Base-by-base conservation (phyloP, 106 monocot species). In the Allium sativum region DNA sequence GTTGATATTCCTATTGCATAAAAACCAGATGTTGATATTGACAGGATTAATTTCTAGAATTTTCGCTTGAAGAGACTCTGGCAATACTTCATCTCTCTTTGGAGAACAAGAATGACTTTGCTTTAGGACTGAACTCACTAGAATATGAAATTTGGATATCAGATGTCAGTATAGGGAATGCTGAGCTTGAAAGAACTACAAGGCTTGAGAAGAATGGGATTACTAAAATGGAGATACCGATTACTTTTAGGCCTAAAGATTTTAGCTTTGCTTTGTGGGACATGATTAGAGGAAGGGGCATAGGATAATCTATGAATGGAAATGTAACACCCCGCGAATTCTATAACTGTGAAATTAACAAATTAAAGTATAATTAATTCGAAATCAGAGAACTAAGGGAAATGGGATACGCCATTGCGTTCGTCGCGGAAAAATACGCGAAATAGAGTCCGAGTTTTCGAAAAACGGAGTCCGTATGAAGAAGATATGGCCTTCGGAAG, bases 81-180 rank as follows among this genome's bases (percentile, higher is more conserved):
- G 88, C 88, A 31, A 73, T 57, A 7, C 72, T 88, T 21, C 80
- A 83, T 18, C 54, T 88, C 58, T 77, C 77, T 55, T 20, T 88
- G 21, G 88, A 84, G 59, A 88, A 88, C 45, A 83, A 88, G 68
- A 88, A 88, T 70, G 88, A 83, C 58, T 88, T 88, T 69, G 83
- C 83, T 45, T 65, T 88, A 64, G 83, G 79, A 11, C 72, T 88
- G 40, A 88, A 88, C 61, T 17, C 59, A 9, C 42, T 88, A 63
- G 77, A 83, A 12, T 88, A 70, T 65, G 88, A 83, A 61, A 11
- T 88, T 3, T 88, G 88, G 88, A 69, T 88, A 1, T 18, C 69
- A 72, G 75, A 88, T 42, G 75, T 80, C 21, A 88, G 80, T 61
- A 84, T 88, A 20, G 76, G 68, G 18, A 52, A 15, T 52, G 77